Evolutionary conservation across 2,329 filamentous ascomycete species (phyloP).

Genomic region (Aspergillus calidoustus): DNA sequence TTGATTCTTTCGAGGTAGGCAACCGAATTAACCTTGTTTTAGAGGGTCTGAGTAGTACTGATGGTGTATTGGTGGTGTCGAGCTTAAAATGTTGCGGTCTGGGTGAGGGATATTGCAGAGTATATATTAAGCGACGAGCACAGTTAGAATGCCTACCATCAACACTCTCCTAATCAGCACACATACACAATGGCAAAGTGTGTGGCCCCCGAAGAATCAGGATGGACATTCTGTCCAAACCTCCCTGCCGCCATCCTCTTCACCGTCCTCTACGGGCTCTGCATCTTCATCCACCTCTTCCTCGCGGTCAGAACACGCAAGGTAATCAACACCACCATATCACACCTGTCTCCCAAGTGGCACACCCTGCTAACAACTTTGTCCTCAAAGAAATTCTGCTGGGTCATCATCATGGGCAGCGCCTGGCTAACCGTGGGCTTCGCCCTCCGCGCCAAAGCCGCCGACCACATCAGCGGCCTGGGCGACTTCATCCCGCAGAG

Average conservation of each 20-base stretch:
- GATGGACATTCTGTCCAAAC: conserved; percentile 2
- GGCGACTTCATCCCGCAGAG: conserved; percentile 3
- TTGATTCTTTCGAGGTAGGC: not conserved
- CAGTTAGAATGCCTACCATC: not conserved
- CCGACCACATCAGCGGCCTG: not conserved
- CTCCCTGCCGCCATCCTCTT: not conserved
- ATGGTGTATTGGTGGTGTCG: not conserved
- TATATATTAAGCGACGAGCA: not conserved
- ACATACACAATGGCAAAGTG: not conserved
- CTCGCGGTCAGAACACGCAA: not conserved
- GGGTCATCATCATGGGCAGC: conserved; percentile 2
- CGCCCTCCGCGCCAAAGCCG: conserved; percentile 1
- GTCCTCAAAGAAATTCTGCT: not conserved
- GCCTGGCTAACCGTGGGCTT: conserved; percentile 3
- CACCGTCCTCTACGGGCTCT: not conserved
- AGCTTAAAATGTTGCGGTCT: not conserved
- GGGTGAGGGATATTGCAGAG: not conserved
- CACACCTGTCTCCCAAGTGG: not conserved
- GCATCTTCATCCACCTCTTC: conserved; percentile 1
- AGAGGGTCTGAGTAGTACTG: not conserved
- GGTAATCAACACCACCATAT: not conserved
- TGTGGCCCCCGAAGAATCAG: not conserved
- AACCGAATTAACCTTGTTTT: not conserved
- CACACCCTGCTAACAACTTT: not conserved
- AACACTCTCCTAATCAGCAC: not conserved